Conservation (phyloP, 2,329 filamentous ascomycete species). For the Talaromyces sp. region DNA sequence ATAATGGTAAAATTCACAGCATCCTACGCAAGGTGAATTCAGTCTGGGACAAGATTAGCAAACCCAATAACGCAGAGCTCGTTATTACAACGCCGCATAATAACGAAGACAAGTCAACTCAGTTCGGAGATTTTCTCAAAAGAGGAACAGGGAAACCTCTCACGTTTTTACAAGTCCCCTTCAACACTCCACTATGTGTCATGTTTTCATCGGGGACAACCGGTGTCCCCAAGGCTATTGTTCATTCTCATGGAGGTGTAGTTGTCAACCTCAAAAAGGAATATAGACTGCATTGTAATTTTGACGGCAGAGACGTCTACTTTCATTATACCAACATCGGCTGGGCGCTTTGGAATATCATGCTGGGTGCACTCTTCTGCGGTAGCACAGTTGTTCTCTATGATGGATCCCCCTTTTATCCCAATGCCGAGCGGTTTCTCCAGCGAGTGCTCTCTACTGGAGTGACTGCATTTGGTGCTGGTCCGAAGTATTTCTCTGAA, state of each 20-base stretch:
- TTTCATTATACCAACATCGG: slow-evolving; percentile 46
- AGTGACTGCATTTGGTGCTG: neutral
- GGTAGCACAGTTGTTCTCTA: slow-evolving; percentile 42
- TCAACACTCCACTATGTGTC: slow-evolving; percentile 41
- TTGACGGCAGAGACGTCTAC: slow-evolving; percentile 35
- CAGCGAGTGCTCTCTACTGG: slow-evolving; percentile 38
- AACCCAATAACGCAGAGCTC: neutral
- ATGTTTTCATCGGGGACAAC: slow-evolving; percentile 43
- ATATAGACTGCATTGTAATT: slow-evolving; percentile 40
- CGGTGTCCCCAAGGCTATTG: slow-evolving; percentile 43
- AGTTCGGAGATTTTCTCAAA: neutral
- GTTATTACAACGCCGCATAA: neutral
- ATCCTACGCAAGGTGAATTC: neutral
- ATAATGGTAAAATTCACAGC: slow-evolving; percentile 1
- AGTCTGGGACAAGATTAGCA: slow-evolving; percentile 1
- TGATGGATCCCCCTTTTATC: slow-evolving; percentile 42
- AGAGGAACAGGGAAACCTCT: slow-evolving; percentile 21
- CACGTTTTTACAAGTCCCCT: slow-evolving; percentile 35
- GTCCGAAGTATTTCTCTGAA: slow-evolving; percentile 1
- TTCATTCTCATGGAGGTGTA: slow-evolving; percentile 38
- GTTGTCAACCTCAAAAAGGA: slow-evolving; percentile 44
- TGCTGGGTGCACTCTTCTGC: slow-evolving; percentile 39
- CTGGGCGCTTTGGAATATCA: slow-evolving; percentile 46
- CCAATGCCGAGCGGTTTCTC: slow-evolving; percentile 35
- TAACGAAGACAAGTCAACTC: neutral